phyloP scores from a whole-genome alignment of 139 green algal genomes.

The Medakamo hakoo region DNA sequence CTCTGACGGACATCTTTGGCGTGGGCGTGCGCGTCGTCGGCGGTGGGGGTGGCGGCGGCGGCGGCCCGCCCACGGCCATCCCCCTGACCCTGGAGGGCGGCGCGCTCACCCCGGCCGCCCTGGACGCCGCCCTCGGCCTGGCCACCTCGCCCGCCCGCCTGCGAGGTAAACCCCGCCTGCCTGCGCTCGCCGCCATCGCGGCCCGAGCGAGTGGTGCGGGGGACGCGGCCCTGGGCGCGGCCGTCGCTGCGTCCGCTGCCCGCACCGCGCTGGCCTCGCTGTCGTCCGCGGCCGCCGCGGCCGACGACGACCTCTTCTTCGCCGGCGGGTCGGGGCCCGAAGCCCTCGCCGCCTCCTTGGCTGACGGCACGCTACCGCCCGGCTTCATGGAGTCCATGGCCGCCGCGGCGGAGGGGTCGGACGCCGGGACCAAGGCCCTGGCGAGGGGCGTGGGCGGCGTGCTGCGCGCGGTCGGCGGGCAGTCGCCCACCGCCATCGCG shows the following conservation, averaged over 20 bases:
- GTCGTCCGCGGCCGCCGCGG: neutral
- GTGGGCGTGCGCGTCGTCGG: too few relatives aligned
- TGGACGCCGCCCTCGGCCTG: neutral
- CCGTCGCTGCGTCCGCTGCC: neutral
- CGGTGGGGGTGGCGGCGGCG: too few relatives aligned
- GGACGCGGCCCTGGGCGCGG: neutral
- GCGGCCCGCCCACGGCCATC: neutral
- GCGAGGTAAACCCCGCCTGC: too few relatives aligned
- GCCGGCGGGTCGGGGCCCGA: conserved; percentile 1
- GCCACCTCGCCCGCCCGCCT: neutral
- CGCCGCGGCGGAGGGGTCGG: neutral
- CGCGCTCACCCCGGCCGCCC: neutral
- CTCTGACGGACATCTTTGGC: too few relatives aligned
- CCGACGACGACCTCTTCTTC: conserved; percentile 16
- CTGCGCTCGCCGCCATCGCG: neutral
- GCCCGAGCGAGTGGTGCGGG: too few relatives aligned
- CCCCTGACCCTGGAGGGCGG: neutral
- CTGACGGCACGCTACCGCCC: neutral
- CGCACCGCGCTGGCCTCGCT: neutral
- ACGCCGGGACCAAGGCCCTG: neutral
- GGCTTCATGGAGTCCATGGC: conserved; percentile 1
- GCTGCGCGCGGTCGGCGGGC: neutral
- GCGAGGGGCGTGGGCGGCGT: neutral
- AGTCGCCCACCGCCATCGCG: neutral
- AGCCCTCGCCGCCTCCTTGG: neutral